Evolutionary conservation across 139 green algal genomes (phyloP), one percentile per base, ranked within the genome.

Genomic region (Coccomyxa sp.): DNA sequence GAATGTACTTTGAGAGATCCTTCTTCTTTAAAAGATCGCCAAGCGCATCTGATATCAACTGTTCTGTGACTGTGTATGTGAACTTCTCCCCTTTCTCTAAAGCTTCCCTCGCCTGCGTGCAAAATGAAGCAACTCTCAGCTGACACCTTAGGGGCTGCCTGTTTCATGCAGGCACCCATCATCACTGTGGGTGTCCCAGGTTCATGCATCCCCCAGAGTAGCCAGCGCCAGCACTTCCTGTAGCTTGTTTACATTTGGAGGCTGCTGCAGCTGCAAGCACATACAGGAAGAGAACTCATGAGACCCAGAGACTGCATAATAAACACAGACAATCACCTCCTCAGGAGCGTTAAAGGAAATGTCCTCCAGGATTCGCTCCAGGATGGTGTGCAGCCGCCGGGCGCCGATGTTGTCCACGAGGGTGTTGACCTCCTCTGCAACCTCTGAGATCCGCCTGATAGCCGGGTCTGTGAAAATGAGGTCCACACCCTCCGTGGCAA

Each of bases 371-470:
- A 99, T 92, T 8, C 92, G 83, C 83, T 99, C 96, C 55, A 99
- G 79, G 2, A 99, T 88, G 14, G 95, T 97, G 86, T 98, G 92
- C 81, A 98, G 85, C 69, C 95, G 88, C 36, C 95, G 84, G 7
- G 95, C 95, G 22, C 95, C 95, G 55, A 98, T 98, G 90, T 98
- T 98, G 81, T 98, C 93, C 55, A 97, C 79, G 31, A 74, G 84
- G 9, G 80, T 83, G 84, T 96, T 95, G 27, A 97, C 88, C 34
- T 82, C 78, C 74, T 94, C 90, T 10, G 96, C 93, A 41, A 98
- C 85, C 7, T 85, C 79, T 5, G 93, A 87, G 36, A 96, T 82
- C 76, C 94, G 91, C 0, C 78, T 24, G 55, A 93, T 82, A 27
- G 88, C 88, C 8, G 76, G 81, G 27, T 92, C 87, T 0, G 93